Base-by-base conservation (phyloP, 2,329 filamentous ascomycete species). In the Coniosporium tulheliwenetii region DNA sequence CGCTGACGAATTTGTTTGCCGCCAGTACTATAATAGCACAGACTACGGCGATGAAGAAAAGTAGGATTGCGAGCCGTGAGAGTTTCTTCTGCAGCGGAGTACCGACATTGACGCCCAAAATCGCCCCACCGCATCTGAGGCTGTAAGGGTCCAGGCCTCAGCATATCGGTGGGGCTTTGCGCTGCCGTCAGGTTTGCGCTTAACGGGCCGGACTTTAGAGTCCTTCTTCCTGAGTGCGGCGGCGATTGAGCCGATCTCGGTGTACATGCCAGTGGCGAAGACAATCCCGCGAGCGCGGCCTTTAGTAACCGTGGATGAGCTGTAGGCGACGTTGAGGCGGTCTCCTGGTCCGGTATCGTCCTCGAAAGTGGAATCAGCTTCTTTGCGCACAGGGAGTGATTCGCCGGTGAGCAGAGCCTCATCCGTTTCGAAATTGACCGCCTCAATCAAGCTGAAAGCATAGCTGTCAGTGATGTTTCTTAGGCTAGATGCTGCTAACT, bases 71-170 rank as follows among this genome's bases (percentile, higher is more conserved):
- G 52, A 94, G 79, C 60, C 87, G 85, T 63, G 81, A 85, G 39
- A 94, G 70, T 53, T 84, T 89, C 48, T 81, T 79, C 62, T 93
- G 85, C 37, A 94, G 67, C 1, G 86, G 86, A 1, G 86, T 93
- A 39, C 85, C 85, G 41, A 82, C 70, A 41, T 73, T 79, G 44
- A 82, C 69, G 39, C 79, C 79, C 8, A 83, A 64, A 52, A 80
- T 32, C 69, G 65, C 4, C 74, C 75, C 43, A 79, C 57, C 5
- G 70, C 71, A 53, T 79, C 74, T 10, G 64, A 67, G 35, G 68
- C 55, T 3, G 74, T 79, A 33, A 68, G 58, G 16, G 65, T 56
- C 36, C 63, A 59, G 5, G 71, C 72, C 48, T 74, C 66, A 9
- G 71, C 55, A 33, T 58, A 58, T 34, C 53, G 50, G 36, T 59